These are phyloP conservation scores for Ananas comosus DNA, from an alignment of 176 grass and related monocot species.

Conservation along the genomic window DNA sequence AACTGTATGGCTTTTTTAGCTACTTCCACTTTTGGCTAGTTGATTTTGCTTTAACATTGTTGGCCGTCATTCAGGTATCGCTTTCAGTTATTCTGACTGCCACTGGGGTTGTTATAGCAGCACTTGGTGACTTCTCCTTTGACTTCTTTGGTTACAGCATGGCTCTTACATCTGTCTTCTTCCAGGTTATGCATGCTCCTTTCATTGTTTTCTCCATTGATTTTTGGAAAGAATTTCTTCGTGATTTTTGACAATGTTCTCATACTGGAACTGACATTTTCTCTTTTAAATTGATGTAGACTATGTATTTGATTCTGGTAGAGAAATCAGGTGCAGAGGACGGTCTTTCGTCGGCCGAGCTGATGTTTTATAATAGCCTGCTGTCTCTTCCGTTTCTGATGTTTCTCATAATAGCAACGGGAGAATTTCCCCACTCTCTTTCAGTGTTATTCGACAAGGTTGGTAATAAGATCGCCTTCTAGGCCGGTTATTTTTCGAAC, in stretches of 20 bases:
- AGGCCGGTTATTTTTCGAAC: not conserved
- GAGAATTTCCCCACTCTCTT: slow-evolving; percentile 87
- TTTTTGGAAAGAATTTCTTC: not conserved
- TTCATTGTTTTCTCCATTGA: slow-evolving; percentile 19
- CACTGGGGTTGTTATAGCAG: slow-evolving; percentile 75
- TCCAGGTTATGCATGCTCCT: slow-evolving; percentile 54
- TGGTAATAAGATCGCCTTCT: slow-evolving; percentile 10
- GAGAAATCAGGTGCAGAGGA: slow-evolving; percentile 95
- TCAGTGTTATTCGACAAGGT: slow-evolving; percentile 72
- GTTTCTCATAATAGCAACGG: slow-evolving; percentile 85
- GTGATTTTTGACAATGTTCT: not conserved
- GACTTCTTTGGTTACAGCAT: slow-evolving; percentile 87
- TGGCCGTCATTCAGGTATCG: slow-evolving; percentile 46
- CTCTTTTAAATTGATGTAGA: slow-evolving; percentile 39
- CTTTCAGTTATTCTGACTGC: slow-evolving; percentile 85
- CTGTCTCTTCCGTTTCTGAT: slow-evolving; percentile 90
- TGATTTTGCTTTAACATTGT: slow-evolving; percentile 8
- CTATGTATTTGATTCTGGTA: slow-evolving; percentile 91
- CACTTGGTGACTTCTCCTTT: slow-evolving; percentile 97
- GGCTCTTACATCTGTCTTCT: slow-evolving; percentile 94
- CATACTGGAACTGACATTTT: slow-evolving; percentile 16
- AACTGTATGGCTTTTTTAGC: too few relatives aligned
- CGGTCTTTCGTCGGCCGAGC: slow-evolving; percentile 84
- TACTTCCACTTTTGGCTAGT: not conserved
- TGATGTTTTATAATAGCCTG: slow-evolving; percentile 90